These are phyloP conservation scores for Phaseolus coccineus DNA, from an alignment of 331 rosid species.

Conservation along the genomic window DNA sequence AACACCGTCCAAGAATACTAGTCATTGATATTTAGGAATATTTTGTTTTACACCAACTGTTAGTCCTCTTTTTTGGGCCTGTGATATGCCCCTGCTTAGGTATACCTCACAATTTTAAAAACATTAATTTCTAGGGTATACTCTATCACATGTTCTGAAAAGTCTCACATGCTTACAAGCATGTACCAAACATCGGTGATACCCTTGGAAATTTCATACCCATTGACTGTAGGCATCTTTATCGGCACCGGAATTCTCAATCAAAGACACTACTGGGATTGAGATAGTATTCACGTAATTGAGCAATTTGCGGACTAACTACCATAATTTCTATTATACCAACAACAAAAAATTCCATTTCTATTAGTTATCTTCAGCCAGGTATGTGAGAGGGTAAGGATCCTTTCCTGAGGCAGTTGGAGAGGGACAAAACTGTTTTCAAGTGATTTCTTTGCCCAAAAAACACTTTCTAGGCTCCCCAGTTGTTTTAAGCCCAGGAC, in stretches of 20 bases:
- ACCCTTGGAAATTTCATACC: not conserved
- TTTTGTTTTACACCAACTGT: not conserved
- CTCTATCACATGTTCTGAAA: not conserved
- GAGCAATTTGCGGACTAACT: not conserved
- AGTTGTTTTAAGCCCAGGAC: not conserved
- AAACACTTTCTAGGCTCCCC: not conserved
- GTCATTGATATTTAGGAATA: conserved; percentile 28
- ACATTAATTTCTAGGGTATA: conserved; percentile 4
- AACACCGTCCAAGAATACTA: not conserved
- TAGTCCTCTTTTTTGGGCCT: not conserved
- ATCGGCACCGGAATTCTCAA: not conserved
- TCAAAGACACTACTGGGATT: not conserved
- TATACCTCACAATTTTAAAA: not conserved
- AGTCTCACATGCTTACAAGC: not conserved
- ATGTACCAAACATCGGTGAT: not conserved
- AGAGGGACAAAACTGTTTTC: not conserved
- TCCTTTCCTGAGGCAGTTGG: not conserved
- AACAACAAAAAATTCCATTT: not conserved
- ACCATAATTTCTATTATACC: not conserved
- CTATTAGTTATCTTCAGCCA: not conserved
- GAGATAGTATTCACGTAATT: not conserved
- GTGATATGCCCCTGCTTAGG: conserved; percentile 1
- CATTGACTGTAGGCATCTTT: not conserved
- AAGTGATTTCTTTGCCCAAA: not conserved
- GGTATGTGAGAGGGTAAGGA: conserved; percentile 1